Conservation (phyloP, 1,284 basidiomycete species). For the Mycosarcoma maydis region DNA sequence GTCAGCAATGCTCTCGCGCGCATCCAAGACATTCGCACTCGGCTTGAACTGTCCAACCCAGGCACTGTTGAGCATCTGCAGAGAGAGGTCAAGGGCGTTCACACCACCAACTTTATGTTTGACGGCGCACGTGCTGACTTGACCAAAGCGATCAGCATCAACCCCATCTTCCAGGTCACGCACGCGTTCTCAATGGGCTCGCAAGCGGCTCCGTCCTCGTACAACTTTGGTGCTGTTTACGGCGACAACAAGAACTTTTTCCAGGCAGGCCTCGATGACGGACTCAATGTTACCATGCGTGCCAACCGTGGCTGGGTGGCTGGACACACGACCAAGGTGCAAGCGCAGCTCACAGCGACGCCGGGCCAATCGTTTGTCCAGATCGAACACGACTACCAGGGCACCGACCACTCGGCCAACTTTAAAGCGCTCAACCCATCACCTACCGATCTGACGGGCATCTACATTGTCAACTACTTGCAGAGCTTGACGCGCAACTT, state of each 20-base stretch:
- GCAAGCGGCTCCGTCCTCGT: conserved; percentile 72
- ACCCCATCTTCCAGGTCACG: conserved; percentile 96
- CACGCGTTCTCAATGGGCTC: conserved; percentile 90
- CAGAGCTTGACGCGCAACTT: conserved; percentile 94
- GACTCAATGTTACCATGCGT: conserved; percentile 87
- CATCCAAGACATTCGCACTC: conserved; percentile 52
- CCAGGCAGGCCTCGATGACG: conserved; percentile 93
- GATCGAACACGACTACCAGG: conserved; percentile 92
- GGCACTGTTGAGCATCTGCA: conserved; percentile 64
- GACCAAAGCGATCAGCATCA: conserved; percentile 90
- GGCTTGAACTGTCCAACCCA: conserved; percentile 60
- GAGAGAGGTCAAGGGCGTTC: conserved; percentile 73
- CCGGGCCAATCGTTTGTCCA: conserved; percentile 71
- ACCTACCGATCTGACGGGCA: conserved; percentile 84
- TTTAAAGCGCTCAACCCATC: conserved; percentile 92
- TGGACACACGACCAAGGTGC: conserved; percentile 83
- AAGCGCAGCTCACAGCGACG: conserved; percentile 78
- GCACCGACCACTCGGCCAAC: conserved; percentile 87
- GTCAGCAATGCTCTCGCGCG: conserved; percentile 33
- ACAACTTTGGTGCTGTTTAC: conserved; percentile 94
- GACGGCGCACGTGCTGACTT: conserved; percentile 96
- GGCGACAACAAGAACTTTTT: conserved; percentile 84
- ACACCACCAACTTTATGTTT: conserved; percentile 92
- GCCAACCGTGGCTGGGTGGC: conserved; percentile 89
- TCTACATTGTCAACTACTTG: conserved; percentile 91